Evolutionary conservation across 108 stramenopile genomes (phyloP).

Genomic region (Cyclostephanos tholiformis): DNA sequence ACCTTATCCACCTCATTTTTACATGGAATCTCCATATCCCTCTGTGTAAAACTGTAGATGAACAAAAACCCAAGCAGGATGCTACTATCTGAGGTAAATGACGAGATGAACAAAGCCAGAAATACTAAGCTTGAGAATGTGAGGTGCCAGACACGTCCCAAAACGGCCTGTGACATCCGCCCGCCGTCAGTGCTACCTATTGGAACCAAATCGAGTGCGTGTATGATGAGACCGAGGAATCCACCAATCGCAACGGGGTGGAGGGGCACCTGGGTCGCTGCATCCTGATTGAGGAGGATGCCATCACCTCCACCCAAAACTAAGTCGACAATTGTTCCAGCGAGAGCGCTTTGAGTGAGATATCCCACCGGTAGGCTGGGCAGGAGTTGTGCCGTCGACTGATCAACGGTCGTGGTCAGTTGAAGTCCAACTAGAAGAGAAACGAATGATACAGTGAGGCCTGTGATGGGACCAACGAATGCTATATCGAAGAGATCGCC

Average conservation of each 20-base stretch:
- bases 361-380: conserved; percentile 68
- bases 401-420: conserved; percentile 55
- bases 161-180: conserved; percentile 60
- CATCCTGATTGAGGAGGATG: conserved; percentile 59
- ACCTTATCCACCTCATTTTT: conserved; percentile 58
- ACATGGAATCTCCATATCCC: conserved; percentile 67
- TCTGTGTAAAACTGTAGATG: conserved; percentile 49
- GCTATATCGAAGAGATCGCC: conserved; percentile 77
- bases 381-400: conserved; percentile 41
- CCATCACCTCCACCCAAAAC: conserved; percentile 54
- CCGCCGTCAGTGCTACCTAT: conserved; percentile 81
- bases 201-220: conserved; percentile 75
- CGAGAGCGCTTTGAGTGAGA: conserved; percentile 64
- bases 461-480: conserved; percentile 66
- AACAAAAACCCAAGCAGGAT: conserved; percentile 50
- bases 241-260: conserved; percentile 85
- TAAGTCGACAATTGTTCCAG: conserved; percentile 64
- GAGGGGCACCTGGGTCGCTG: conserved; percentile 56
- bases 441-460: conserved; percentile 55
- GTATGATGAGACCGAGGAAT: conserved; percentile 67
- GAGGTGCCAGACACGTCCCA: conserved; percentile 67
- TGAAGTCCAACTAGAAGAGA: conserved; percentile 63
- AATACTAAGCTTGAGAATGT: conserved; percentile 56
- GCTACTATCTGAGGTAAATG: conserved; percentile 36
- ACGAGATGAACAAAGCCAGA: conserved; percentile 48